phyloP scores from a whole-genome alignment of 75 land plant genomes.

The Larix kaempferi region DNA sequence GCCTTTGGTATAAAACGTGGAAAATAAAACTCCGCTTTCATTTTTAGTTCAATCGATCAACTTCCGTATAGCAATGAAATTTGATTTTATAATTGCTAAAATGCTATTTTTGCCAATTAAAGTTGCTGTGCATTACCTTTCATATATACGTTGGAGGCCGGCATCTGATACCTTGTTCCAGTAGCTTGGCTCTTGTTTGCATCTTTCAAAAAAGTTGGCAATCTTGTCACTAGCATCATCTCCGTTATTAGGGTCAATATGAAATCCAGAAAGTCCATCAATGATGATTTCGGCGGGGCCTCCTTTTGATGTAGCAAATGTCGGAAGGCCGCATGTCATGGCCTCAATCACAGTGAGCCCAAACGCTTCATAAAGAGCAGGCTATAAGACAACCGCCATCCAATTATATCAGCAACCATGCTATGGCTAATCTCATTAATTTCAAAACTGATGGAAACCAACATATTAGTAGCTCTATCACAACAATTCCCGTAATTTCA shows the following conservation, averaged over 20 bases:
- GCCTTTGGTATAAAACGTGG: background rate
- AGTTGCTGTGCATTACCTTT: slow-evolving; percentile 44
- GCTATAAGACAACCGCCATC: slow-evolving; percentile 32
- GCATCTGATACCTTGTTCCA: slow-evolving; percentile 74
- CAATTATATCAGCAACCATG: no score
- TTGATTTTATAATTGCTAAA: background rate
- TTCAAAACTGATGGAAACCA: no score
- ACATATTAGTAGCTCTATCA: no score
- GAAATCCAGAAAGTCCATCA: slow-evolving; percentile 91
- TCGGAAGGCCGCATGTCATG: slow-evolving; percentile 96
- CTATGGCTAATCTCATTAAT: no score
- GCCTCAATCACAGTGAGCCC: slow-evolving; percentile 99
- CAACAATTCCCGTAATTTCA: no score
- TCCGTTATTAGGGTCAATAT: slow-evolving; percentile 81
- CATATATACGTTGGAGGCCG: slow-evolving; percentile 73
- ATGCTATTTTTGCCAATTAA: background rate
- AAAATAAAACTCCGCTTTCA: background rate
- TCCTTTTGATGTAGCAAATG: slow-evolving; percentile 92
- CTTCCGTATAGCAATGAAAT: background rate
- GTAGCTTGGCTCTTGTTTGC: slow-evolving; percentile 43
- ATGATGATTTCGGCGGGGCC: slow-evolving; percentile 96
- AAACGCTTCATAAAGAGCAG: slow-evolving; percentile 96
- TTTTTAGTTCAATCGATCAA: background rate
- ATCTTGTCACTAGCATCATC: slow-evolving; percentile 66
- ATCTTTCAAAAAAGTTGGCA: slow-evolving; percentile 82